Evolutionary conservation across 345 rosid species (phyloP), one percentile per base, ranked within the genome.

Genomic region (Eucalyptus leucophloia): DNA sequence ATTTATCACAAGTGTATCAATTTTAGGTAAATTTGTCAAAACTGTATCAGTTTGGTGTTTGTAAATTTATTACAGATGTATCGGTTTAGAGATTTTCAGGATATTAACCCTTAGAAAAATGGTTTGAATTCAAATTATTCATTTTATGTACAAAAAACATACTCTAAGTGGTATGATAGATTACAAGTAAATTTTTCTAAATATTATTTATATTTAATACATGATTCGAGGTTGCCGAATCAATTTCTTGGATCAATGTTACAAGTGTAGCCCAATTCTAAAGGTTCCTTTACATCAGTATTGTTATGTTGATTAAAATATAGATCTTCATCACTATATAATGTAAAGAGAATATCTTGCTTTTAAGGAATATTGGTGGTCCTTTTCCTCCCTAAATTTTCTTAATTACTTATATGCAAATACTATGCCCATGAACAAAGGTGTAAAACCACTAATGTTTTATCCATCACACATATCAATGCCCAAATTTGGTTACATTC

Each of bases 1-100:
- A 45, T 45, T 3, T 10, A 45, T 45, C 49, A 45, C 49, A 45
- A 45, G 49, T 45, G 12, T 45, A 45, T 45, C 0, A 9, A 1
- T 45, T 9, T 9, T 45, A 45, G 47, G 47, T 45, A 45, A 45
- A 45, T 45, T 45, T 45, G 3, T 45, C 4, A 45, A 45, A 45
- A 4, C 12, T 45, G 0, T 45, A 45, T 45, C 12, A 1, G 4
- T 45, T 45, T 45, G 4, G 49, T 3, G 4, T 10, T 45, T 45
- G 3, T 45, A 45, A 45, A 45, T 10, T 45, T 45, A 45, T 45
- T 12, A 45, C 4, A 3, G 4, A 45, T 10, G 4, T 45, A 45
- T 45, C 12, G 12, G 4, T 45, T 45, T 45, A 45, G 49, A 45
- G 49, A 45, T 45, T 45, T 45, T 45, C 49, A 45, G 1, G 49